phyloP scores from a whole-genome alignment of 2,329 filamentous ascomycete genomes.

The Paracamarosporium sp. region DNA sequence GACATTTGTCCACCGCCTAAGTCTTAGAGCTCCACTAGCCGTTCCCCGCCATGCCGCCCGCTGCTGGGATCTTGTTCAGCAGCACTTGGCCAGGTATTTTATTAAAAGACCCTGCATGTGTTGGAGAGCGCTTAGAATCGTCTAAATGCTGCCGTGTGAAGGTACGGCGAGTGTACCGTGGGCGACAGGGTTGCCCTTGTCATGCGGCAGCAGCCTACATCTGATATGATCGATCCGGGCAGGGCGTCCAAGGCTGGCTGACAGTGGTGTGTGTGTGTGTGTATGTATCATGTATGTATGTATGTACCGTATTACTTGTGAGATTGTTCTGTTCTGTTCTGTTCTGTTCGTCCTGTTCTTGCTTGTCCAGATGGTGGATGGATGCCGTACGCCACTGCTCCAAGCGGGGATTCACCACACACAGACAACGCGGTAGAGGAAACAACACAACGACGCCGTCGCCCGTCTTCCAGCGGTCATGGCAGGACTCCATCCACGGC shows the following conservation, averaged over 20 bases:
- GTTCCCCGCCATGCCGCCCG: background rate
- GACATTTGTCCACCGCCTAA: conserved; percentile 6
- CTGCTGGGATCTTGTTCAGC: background rate
- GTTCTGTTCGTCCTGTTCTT: no score
- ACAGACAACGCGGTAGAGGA: no score
- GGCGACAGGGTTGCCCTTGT: conserved; percentile 1
- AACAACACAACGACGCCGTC: no score
- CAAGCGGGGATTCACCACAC: no score
- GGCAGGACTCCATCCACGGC: background rate
- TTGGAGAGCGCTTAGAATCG: background rate
- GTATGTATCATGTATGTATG: no score
- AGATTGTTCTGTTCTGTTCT: no score
- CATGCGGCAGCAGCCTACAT: background rate
- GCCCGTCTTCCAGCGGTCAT: no score
- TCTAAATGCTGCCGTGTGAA: background rate
- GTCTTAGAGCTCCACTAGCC: background rate
- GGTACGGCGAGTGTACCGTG: background rate
- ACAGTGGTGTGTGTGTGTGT: background rate
- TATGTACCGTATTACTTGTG: no score
- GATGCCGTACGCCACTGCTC: no score
- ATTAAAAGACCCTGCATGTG: background rate
- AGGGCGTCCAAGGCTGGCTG: background rate
- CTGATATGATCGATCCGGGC: background rate
- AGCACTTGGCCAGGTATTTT: background rate
- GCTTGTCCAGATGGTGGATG: no score